phyloP scores from a whole-genome alignment of 192 early-diverging fungal genomes.

The Linnemannia elongata region DNA sequence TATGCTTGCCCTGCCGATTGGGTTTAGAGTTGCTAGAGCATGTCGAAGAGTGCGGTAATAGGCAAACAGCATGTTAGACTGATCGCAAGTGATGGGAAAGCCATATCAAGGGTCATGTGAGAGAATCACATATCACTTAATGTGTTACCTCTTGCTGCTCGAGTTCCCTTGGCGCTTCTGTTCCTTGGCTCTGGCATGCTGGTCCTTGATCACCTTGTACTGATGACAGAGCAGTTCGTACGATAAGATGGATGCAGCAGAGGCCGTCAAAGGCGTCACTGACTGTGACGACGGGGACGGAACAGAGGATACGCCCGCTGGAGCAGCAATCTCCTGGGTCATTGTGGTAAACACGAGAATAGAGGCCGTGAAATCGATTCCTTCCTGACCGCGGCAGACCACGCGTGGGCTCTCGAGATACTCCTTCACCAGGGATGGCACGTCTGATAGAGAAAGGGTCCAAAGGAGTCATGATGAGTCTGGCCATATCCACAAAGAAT shows the following conservation, averaged over 20 bases:
- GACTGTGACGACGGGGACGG: neutral
- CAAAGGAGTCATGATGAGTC: neutral
- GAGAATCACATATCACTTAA: neutral
- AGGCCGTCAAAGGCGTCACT: neutral
- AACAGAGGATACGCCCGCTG: constrained; percentile 1
- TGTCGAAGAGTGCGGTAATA: neutral
- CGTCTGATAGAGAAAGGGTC: neutral
- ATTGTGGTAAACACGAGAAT: constrained; percentile 7
- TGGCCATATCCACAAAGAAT: neutral
- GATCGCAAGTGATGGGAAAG: constrained; percentile 8
- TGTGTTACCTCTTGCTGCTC: constrained; percentile 9
- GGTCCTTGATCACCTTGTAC: neutral
- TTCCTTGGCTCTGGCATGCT: neutral
- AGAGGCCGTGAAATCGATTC: neutral
- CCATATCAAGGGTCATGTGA: constrained; percentile 7
- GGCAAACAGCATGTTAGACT: neutral
- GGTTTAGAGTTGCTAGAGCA: neutral
- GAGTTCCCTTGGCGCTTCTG: constrained; percentile 3
- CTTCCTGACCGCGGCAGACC: neutral
- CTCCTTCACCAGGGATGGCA: neutral
- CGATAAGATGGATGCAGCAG: neutral
- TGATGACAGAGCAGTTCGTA: neutral
- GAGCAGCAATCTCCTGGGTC: constrained; percentile 19
- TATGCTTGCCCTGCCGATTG: constrained; percentile 20
- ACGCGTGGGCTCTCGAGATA: neutral